A percentile compares a stretch with the other conserved stretches of the same genome.
Evolutionary conservation across 257 asterid genomes (phyloP).

Genomic region (Craterostigma plantagineum): DNA sequence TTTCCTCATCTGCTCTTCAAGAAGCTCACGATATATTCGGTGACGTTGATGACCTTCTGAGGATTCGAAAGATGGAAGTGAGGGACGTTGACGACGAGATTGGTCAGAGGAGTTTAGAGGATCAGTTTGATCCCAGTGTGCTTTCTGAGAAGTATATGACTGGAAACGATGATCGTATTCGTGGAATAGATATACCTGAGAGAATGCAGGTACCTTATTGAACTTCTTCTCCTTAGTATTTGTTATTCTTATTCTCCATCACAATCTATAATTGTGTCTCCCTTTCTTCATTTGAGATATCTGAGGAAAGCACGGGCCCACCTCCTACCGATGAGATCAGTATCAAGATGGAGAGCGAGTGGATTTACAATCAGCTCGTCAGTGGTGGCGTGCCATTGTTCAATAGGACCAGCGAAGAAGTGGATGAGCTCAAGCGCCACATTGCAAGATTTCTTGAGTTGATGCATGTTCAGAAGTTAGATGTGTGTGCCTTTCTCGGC

Average conservation of each 20-base stretch:
- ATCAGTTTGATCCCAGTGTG: conserved; percentile 82
- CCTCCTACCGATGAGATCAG: conserved; percentile 55
- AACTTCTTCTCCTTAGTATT: background rate
- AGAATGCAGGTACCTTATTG: conserved; percentile 65
- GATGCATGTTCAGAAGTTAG: conserved; percentile 70
- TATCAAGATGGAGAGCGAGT: conserved; percentile 66
- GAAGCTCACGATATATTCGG: conserved; percentile 95
- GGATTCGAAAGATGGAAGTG: conserved; percentile 36
- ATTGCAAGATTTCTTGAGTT: conserved; percentile 58
- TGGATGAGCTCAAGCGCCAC: conserved; percentile 62
- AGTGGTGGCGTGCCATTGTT: conserved; percentile 39
- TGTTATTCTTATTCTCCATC: conserved; percentile 5
- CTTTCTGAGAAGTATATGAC: conserved; percentile 91
- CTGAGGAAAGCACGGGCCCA: conserved; percentile 67
- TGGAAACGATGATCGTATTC: conserved; percentile 53
- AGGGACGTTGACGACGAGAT: conserved; percentile 26
- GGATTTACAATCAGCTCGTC: conserved; percentile 74
- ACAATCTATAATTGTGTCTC: conserved; percentile 6
- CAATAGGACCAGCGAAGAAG: conserved; percentile 29
- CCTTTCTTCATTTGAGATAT: conserved; percentile 23
- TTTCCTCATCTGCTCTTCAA: conserved; percentile 69
- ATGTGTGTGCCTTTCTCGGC: conserved; percentile 28
- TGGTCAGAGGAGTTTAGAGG: conserved; percentile 59
- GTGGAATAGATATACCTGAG: conserved; percentile 70
- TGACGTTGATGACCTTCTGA: conserved; percentile 72